These are phyloP conservation scores for Pseudocercospora vitis DNA, from an alignment of 2,329 filamentous ascomycete genomes.

Conservation along the genomic window DNA sequence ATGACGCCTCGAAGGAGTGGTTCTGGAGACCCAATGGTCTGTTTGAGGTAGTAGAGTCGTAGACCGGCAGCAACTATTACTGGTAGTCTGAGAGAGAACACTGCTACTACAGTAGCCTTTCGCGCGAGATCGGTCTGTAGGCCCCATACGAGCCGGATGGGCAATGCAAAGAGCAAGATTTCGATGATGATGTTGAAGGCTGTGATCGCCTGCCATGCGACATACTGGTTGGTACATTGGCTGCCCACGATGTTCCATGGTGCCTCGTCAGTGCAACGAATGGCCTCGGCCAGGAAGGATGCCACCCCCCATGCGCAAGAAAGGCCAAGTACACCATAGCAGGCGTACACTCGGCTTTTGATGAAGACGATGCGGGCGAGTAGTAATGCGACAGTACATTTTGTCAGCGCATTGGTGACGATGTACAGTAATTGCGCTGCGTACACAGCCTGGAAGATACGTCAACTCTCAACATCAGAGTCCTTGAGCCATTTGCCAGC, in stretches of 20 bases:
- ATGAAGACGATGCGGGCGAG: constrained; percentile 30
- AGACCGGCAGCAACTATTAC: constrained; percentile 24
- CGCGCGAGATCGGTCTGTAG: constrained; percentile 23
- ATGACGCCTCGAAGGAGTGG: constrained; percentile 24
- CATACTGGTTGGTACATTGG: constrained; percentile 20
- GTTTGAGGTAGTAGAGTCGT: constrained; percentile 21
- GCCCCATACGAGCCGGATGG: constrained; percentile 29
- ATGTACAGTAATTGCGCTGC: constrained; percentile 27
- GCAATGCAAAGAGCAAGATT: constrained; percentile 25
- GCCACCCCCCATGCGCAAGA: constrained; percentile 25
- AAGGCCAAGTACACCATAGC: constrained; percentile 22
- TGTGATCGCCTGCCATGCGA: constrained; percentile 26
- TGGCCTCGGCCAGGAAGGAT: constrained; percentile 19
- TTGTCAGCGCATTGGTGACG: constrained; percentile 26
- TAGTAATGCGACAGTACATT: constrained; percentile 29
- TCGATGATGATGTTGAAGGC: constrained; percentile 29
- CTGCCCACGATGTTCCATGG: constrained; percentile 25
- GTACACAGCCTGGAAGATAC: constrained; percentile 24
- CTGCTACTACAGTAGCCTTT: constrained; percentile 25
- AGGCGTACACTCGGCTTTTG: constrained; percentile 24
- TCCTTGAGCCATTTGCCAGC: not conserved
- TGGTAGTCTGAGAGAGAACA: constrained; percentile 27
- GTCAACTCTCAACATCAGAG: not conserved
- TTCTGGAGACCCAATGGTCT: constrained; percentile 17
- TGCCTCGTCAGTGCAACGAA: constrained; percentile 22